Base-by-base conservation (phyloP, 2,329 filamentous ascomycete genomes). In the Chaetomiaceae sp. region DNA sequence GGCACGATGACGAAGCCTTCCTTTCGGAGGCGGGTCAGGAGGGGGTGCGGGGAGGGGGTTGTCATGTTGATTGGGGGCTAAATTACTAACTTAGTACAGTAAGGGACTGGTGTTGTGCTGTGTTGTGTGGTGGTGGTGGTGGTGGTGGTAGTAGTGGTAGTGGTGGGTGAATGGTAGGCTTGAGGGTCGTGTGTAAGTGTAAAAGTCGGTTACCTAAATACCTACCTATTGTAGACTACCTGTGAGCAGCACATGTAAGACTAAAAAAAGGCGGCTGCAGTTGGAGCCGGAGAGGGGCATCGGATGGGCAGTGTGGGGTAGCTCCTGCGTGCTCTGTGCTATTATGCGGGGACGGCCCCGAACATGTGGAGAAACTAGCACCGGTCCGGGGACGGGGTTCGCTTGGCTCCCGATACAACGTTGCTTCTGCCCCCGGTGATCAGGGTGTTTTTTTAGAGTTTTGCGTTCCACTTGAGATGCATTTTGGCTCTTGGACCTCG, bases 1-100 rank as follows among this genome's bases (percentile, higher is more conserved):
- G 81, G 84, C 64, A 94, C 77, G 51, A 87, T 71, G 44, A 92
- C 85, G 75, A 86, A 95, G 69, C 90, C 90, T 68, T 94, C 80
- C 48, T 73, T 73, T 57, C 84, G 76, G 61, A 92, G 85, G 54
- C 18, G 1, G 20, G 25, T 27, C 25, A 27, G 25, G 25, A 9
- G 9, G 25, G 25, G 25, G 25, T 27, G 30, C 14, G 16, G 54
- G 56, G 36, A 32, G 55, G 13, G 56, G 49, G 40, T 41, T 32
- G n/a, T n/a, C n/a, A n/a, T n/a, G n/a, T n/a, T n/a, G n/a, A n/a
- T n/a, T n/a, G n/a, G n/a, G n/a, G n/a, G n/a, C n/a, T n/a, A n/a
- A n/a, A n/a, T n/a, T n/a, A n/a, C n/a, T n/a, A n/a, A n/a, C n/a
- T n/a, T n/a, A n/a, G n/a, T n/a, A n/a, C n/a, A n/a, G n/a, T n/a